These are phyloP conservation scores for Bipolaris bicolor DNA, from an alignment of 2,329 filamentous ascomycete species.

Conservation along the genomic window DNA sequence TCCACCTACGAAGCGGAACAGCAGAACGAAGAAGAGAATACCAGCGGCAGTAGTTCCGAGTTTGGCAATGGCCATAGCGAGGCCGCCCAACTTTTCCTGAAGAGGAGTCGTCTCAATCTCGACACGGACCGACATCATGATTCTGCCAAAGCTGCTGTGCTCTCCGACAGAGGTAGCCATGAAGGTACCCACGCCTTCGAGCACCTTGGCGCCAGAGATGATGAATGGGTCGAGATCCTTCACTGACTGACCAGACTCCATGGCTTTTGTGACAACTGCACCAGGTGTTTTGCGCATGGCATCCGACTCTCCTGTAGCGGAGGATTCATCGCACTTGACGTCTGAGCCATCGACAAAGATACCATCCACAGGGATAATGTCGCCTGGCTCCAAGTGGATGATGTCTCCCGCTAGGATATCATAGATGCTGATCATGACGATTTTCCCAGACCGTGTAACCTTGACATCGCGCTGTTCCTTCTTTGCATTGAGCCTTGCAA, in stretches of 20 bases:
- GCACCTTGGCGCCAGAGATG: constrained; percentile 63
- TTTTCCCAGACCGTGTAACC: constrained; percentile 68
- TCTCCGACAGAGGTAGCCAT: constrained; percentile 62
- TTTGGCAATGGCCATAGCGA: constrained; percentile 60
- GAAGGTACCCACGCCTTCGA: constrained; percentile 59
- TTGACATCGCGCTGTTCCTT: constrained; percentile 47
- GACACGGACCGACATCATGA: constrained; percentile 62
- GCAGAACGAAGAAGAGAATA: constrained; percentile 49
- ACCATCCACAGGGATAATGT: constrained; percentile 72
- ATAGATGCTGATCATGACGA: constrained; percentile 60
- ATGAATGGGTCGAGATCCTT: constrained; percentile 68
- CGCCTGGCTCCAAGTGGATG: constrained; percentile 71
- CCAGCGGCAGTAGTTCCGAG: constrained; percentile 52
- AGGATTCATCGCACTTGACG: constrained; percentile 74
- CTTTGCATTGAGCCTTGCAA: constrained; percentile 44
- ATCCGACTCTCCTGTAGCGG: constrained; percentile 74
- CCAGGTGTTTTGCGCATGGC: constrained; percentile 69
- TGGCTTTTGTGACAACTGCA: constrained; percentile 63
- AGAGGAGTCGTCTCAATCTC: constrained; percentile 61
- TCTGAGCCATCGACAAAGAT: constrained; percentile 70
- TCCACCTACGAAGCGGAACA: constrained; percentile 48
- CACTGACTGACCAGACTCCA: constrained; percentile 58
- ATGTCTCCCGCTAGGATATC: constrained; percentile 74
- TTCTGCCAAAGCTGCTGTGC: constrained; percentile 62
- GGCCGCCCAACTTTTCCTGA: constrained; percentile 59